Conservation (phyloP, 2,329 filamentous ascomycete genomes). For the Claviceps quebecensis region DNA sequence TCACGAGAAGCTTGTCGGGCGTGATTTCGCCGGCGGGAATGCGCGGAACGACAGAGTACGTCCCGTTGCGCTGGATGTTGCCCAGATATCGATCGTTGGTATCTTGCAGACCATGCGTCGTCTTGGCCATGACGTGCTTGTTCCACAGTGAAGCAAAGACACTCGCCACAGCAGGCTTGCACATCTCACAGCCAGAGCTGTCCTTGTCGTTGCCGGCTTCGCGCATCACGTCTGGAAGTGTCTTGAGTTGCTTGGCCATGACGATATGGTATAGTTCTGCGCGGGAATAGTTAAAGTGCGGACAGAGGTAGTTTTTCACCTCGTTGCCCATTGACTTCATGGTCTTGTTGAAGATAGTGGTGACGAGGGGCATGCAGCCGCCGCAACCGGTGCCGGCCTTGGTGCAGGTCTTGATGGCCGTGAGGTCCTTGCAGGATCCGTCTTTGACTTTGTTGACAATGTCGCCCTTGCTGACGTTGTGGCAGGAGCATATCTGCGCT, state of each 20-base stretch:
- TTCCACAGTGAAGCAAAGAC: conserved; percentile 78
- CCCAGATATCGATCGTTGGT: conserved; percentile 81
- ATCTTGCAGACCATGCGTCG: conserved; percentile 65
- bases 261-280: conserved; percentile 85
- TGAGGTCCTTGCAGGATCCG: conserved; percentile 67
- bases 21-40: conserved; percentile 79
- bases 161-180: conserved; percentile 69
- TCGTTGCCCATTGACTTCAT: conserved; percentile 78
- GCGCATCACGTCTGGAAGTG: conserved; percentile 63
- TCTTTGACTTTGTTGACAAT: conserved; percentile 59
- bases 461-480: conserved; percentile 82
- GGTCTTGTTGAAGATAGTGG: conserved; percentile 78
- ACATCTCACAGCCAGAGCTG: conserved; percentile 72
- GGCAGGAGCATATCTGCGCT: conserved; percentile 82
- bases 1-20: conserved; percentile 68
- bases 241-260: conserved; percentile 63
- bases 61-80: conserved; percentile 86
- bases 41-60: conserved; percentile 75
- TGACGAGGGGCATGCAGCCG: conserved; percentile 78
- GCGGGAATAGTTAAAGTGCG: conserved; percentile 71
- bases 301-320: conserved; percentile 74
- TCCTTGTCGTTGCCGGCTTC: conserved; percentile 56
- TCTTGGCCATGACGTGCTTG: conserved; percentile 61
- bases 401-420: conserved; percentile 75
- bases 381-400: conserved; percentile 87